phyloP scores from a whole-genome alignment of 2,329 filamentous ascomycete species.

The Gaeumannomyces sp. region DNA sequence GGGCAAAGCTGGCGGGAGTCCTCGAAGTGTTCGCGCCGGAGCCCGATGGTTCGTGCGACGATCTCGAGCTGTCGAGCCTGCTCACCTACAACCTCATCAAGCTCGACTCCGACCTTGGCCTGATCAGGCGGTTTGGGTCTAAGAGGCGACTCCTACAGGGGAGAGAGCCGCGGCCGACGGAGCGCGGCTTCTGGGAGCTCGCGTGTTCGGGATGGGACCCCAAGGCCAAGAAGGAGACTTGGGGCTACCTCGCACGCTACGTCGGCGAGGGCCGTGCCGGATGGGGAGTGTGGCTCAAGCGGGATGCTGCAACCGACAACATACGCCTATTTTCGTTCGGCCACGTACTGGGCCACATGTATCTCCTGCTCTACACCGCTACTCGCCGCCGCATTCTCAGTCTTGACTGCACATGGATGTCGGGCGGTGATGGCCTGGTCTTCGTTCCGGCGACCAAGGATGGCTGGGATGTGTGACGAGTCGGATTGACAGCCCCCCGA shows the following conservation, averaged over 20 bases:
- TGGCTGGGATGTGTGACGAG: background rate
- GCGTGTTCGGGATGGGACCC: slow-evolving; percentile 49
- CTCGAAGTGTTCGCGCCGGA: slow-evolving; percentile 49
- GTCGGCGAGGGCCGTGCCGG: slow-evolving; percentile 54
- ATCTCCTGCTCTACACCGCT: slow-evolving; percentile 67
- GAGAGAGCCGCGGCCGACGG: slow-evolving; percentile 48
- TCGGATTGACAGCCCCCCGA: background rate
- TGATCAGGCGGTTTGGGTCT: slow-evolving; percentile 49
- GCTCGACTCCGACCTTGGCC: slow-evolving; percentile 46
- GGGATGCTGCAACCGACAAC: slow-evolving; percentile 32
- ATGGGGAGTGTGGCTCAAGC: slow-evolving; percentile 59
- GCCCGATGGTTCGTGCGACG: slow-evolving; percentile 40
- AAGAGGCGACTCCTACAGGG: slow-evolving; percentile 27
- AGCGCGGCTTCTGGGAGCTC: slow-evolving; percentile 75
- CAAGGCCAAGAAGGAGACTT: slow-evolving; percentile 45
- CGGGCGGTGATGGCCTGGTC: slow-evolving; percentile 2
- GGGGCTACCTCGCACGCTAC: slow-evolving; percentile 55
- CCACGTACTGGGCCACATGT: slow-evolving; percentile 63
- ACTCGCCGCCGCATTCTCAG: slow-evolving; percentile 53
- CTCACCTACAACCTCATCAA: slow-evolving; percentile 49
- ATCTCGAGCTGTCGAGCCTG: slow-evolving; percentile 41
- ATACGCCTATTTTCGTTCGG: slow-evolving; percentile 76
- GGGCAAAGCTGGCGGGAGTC: slow-evolving; percentile 19
- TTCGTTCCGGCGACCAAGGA: slow-evolving; percentile 9
- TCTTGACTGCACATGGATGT: slow-evolving; percentile 5